These are phyloP conservation scores for Colletotrichum orbiculare DNA, from an alignment of 2,329 filamentous ascomycete genomes.

Conservation along the genomic window DNA sequence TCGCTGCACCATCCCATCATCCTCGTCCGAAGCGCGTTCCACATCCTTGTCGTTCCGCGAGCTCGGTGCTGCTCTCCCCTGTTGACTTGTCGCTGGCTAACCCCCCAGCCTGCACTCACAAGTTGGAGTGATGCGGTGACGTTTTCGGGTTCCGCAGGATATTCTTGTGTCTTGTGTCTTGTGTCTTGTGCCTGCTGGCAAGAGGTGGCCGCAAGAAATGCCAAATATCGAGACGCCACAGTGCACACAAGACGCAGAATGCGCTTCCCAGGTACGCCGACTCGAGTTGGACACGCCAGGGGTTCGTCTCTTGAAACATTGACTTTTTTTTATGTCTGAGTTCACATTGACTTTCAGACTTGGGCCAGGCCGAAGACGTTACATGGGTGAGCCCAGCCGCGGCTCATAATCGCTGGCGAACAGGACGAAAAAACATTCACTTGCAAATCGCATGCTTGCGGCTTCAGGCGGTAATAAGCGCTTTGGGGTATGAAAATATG, in stretches of 20 bases:
- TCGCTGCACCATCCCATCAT: conserved; percentile 20
- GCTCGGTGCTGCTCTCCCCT: conserved; percentile 22
- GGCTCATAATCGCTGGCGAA: too few relatives aligned
- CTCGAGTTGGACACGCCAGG: conserved; percentile 7
- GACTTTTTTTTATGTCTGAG: background rate
- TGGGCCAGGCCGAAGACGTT: background rate
- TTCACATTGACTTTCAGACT: background rate
- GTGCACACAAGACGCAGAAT: background rate
- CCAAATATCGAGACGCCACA: conserved; percentile 4
- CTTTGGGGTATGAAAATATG: conserved; percentile 1
- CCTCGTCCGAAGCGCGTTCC: conserved; percentile 6
- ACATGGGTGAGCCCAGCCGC: background rate
- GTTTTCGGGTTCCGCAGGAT: conserved; percentile 25
- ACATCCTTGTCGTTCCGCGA: conserved; percentile 31
- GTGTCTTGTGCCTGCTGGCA: background rate
- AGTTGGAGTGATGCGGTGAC: conserved; percentile 18
- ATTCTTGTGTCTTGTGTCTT: background rate
- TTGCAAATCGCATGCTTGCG: background rate
- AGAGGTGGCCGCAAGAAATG: conserved; percentile 14
- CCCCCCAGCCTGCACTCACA: conserved; percentile 10
- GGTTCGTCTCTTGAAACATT: conserved; percentile 16
- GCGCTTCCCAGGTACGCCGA: conserved; percentile 3
- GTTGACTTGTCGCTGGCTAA: conserved; percentile 29
- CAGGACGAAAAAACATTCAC: background rate
- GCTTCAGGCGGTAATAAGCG: background rate